Evolutionary conservation across 306 rosid genomes (phyloP).

Genomic region (Acmispon strigosus): DNA sequence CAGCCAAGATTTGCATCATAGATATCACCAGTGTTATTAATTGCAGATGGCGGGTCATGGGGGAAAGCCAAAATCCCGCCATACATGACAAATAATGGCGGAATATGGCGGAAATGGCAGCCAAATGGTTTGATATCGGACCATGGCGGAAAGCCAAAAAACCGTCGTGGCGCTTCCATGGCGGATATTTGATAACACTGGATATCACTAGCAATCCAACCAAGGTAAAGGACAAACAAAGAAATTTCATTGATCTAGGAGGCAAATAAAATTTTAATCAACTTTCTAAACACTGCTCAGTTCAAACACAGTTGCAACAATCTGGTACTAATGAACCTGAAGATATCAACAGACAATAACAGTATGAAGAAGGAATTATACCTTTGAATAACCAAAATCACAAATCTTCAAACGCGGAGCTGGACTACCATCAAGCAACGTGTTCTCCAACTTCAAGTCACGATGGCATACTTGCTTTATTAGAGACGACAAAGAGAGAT

Average conservation of each 20-base stretch:
- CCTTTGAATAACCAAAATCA: constrained; percentile 97
- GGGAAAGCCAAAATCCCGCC: too few species aligned
- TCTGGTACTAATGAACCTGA: not conserved
- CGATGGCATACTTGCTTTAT: constrained; percentile 93
- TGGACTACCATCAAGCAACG: constrained; percentile 87
- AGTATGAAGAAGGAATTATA: constrained; percentile 14
- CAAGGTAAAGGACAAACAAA: not conserved
- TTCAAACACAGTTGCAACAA: not conserved
- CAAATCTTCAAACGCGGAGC: constrained; percentile 96
- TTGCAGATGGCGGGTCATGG: too few species aligned
- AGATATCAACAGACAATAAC: not conserved
- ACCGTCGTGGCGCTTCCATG: too few species aligned
- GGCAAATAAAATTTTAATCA: not conserved
- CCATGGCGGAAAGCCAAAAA: too few species aligned
- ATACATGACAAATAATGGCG: too few species aligned
- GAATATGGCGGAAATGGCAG: too few species aligned
- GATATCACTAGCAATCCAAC: not conserved
- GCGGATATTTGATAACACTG: too few species aligned
- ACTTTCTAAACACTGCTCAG: not conserved
- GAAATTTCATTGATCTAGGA: not conserved
- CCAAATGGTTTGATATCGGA: too few species aligned
- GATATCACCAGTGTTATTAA: too few species aligned
- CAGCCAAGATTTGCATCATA: constrained; percentile 15
- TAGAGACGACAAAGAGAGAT: constrained; percentile 4
- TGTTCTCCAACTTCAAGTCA: constrained; percentile 90